Evolutionary conservation across 2,329 filamentous ascomycete species (phyloP).

Genomic region (Diplodia corticola): DNA sequence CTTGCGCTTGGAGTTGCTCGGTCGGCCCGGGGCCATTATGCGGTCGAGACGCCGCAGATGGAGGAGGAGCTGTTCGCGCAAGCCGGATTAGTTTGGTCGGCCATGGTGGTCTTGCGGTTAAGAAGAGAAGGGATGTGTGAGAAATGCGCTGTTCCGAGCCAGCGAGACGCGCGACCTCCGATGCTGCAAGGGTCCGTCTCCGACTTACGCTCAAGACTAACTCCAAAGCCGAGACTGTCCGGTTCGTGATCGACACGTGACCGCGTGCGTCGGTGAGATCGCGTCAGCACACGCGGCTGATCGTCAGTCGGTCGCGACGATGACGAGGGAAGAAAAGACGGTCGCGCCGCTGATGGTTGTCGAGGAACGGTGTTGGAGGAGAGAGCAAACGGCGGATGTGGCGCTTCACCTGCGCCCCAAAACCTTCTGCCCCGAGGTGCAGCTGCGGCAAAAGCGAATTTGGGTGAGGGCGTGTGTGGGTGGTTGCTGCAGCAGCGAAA

Average conservation of each 20-base stretch:
- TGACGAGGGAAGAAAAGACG: background rate
- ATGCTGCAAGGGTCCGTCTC: conserved; percentile 9
- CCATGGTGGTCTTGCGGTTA: conserved; percentile 6
- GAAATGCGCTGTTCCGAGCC: background rate
- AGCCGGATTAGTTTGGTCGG: background rate
- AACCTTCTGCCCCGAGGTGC: background rate
- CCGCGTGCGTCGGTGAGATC: background rate
- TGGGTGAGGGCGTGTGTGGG: background rate
- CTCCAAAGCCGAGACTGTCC: background rate
- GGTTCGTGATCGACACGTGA: background rate
- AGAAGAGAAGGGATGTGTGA: background rate
- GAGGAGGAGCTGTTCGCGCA: background rate
- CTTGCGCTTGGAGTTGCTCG: conserved; percentile 5
- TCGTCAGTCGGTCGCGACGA: background rate
- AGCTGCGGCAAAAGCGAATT: background rate
- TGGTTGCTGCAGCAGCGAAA: background rate
- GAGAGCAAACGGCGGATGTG: background rate
- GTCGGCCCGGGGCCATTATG: conserved; percentile 17
- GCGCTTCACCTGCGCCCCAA: background rate
- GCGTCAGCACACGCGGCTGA: background rate
- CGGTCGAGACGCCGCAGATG: conserved; percentile 11
- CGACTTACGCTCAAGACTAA: conserved; percentile 1
- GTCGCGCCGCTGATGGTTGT: background rate
- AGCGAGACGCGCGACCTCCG: background rate
- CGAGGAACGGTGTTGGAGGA: background rate